Evolutionary conservation across 2,329 filamentous ascomycete genomes (phyloP).

Genomic region (Phaeosphaeriaceae sp.): DNA sequence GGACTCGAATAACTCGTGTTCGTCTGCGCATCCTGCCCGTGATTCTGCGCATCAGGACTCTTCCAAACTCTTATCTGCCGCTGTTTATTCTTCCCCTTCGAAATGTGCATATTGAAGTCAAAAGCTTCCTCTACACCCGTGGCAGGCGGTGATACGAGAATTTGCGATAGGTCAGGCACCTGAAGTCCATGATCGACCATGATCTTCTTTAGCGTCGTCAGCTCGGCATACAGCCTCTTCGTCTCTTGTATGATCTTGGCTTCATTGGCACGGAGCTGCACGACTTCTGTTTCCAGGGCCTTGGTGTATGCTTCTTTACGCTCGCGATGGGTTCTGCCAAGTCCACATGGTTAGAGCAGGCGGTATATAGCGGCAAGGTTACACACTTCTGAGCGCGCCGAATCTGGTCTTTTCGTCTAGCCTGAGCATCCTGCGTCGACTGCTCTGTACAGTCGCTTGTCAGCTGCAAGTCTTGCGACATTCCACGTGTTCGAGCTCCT

Average conservation of each 20-base stretch:
- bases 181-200: constrained; percentile 27
- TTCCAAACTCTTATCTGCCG: neutral
- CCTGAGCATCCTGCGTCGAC: constrained; percentile 5
- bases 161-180: neutral
- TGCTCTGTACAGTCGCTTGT: neutral
- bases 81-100: neutral
- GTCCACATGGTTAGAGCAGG: neutral
- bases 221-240: constrained; percentile 27
- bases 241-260: constrained; percentile 35
- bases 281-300: constrained; percentile 35
- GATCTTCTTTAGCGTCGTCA: constrained; percentile 26
- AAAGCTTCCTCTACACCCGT: neutral
- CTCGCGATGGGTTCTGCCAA: constrained; percentile 36
- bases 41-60: neutral
- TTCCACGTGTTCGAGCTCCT: too few species aligned
- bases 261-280: constrained; percentile 41
- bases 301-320: constrained; percentile 44
- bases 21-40: too few species aligned
- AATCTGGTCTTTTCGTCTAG: constrained; percentile 47
- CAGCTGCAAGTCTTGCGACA: too few species aligned
- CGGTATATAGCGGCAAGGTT: too few species aligned
- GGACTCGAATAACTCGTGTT: neutral
- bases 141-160: neutral
- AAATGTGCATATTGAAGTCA: neutral
- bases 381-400: constrained; percentile 43